Evolutionary conservation across 2,329 filamentous ascomycete species (phyloP).

Genomic region (Trichoderma polysporum): DNA sequence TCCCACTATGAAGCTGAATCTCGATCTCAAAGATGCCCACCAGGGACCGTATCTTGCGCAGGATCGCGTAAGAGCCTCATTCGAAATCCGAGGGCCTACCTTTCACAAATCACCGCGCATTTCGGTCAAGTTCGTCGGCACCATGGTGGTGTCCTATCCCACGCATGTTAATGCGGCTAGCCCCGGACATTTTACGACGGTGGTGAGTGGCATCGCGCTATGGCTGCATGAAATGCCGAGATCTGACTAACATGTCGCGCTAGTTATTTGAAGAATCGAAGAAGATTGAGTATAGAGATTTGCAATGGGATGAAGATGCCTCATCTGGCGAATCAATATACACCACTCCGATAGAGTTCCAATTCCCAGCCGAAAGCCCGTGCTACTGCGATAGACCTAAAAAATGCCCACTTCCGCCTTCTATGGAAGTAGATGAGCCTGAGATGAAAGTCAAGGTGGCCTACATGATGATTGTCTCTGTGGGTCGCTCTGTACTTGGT

Average conservation of each 20-base stretch:
- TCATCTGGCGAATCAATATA: slow-evolving; percentile 7
- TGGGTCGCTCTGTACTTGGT: slow-evolving; percentile 1
- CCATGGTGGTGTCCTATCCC: slow-evolving; percentile 6
- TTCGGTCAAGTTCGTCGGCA: slow-evolving; percentile 5
- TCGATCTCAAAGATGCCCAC: slow-evolving; percentile 1
- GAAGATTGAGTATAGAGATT: neutral
- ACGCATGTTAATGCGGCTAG: slow-evolving; percentile 7
- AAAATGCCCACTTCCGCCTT: slow-evolving; percentile 1
- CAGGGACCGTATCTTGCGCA: slow-evolving; percentile 1
- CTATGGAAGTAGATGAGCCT: neutral
- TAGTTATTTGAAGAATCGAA: slow-evolving; percentile 11
- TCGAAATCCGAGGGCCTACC: slow-evolving; percentile 7
- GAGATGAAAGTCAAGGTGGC: neutral
- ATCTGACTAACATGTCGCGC: neutral
- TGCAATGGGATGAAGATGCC: neutral
- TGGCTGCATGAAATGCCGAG: no score
- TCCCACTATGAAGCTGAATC: slow-evolving; percentile 16
- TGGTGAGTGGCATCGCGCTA: neutral
- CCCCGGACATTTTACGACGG: neutral
- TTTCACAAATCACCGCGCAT: slow-evolving; percentile 18
- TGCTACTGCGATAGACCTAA: neutral
- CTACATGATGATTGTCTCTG: neutral
- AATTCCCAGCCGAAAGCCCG: neutral
- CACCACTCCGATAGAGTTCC: slow-evolving; percentile 7
- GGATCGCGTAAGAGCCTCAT: neutral